phyloP scores from a whole-genome alignment of 352 stramenopile genomes.

The Phytophthora pisi region DNA sequence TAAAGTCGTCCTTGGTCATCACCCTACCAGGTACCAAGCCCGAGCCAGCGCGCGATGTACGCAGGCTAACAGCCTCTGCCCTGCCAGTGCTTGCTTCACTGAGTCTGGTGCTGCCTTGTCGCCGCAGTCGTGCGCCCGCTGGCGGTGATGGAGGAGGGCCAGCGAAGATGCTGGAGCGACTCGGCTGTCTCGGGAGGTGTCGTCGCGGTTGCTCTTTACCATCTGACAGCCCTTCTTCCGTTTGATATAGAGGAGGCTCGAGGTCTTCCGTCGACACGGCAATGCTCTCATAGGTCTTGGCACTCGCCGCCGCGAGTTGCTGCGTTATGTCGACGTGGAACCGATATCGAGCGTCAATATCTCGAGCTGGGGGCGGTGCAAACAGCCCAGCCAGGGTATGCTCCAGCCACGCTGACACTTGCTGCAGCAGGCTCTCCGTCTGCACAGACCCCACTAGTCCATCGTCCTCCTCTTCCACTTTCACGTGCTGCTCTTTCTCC shows the following conservation, averaged over 20 bases:
- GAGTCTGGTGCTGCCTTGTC: constrained; percentile 11
- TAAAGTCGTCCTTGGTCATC: constrained; percentile 34
- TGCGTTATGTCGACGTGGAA: constrained; percentile 40
- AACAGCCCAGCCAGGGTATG: background rate
- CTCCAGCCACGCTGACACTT: constrained; percentile 9
- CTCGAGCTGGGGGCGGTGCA: background rate
- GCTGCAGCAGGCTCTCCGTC: constrained; percentile 12
- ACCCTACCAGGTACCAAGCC: constrained; percentile 3
- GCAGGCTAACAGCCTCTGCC: constrained; percentile 7
- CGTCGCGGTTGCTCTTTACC: background rate
- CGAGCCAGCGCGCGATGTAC: constrained; percentile 9
- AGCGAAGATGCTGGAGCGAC: constrained; percentile 26
- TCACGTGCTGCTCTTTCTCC: background rate
- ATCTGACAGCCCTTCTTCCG: background rate
- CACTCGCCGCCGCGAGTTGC: constrained; percentile 14
- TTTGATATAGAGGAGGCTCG: background rate
- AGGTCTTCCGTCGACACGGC: constrained; percentile 44
- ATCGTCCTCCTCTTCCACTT: background rate
- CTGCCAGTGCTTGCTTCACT: constrained; percentile 4
- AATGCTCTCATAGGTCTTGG: constrained; percentile 61
- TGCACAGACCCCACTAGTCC: background rate
- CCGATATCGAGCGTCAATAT: constrained; percentile 30
- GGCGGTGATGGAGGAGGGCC: constrained; percentile 10
- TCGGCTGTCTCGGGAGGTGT: background rate
- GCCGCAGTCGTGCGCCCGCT: constrained; percentile 1